A percentile compares a stretch with the other conserved stretches of the same genome.
These are phyloP conservation scores for Phytophthora cactorum DNA, from an alignment of 352 stramenopile species.

Conservation along the genomic window DNA sequence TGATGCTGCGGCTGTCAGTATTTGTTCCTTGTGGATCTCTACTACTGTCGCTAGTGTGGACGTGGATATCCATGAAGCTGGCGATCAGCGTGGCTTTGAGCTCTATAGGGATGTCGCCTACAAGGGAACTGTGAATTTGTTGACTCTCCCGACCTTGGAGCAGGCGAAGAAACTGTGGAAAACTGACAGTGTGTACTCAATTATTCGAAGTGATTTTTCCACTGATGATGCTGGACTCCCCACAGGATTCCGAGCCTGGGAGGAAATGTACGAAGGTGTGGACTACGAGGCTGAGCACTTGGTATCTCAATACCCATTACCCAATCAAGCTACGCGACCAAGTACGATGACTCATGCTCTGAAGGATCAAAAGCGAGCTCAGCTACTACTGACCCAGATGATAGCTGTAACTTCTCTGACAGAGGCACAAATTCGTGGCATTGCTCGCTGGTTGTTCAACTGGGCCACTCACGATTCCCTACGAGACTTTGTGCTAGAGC, in stretches of 20 bases:
- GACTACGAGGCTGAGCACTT: constrained; percentile 64
- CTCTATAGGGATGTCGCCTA: constrained; percentile 42
- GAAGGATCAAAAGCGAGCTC: constrained; percentile 21
- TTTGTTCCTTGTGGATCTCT: constrained; percentile 51
- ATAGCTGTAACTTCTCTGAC: constrained; percentile 35
- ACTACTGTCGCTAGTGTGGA: constrained; percentile 42
- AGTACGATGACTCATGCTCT: constrained; percentile 30
- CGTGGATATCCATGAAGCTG: constrained; percentile 42
- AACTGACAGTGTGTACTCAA: constrained; percentile 46
- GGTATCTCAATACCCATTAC: constrained; percentile 41
- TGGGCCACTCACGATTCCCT: constrained; percentile 56
- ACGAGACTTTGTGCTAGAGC: constrained; percentile 46
- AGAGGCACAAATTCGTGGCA: constrained; percentile 43
- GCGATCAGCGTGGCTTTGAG: constrained; percentile 61
- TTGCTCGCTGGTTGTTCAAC: constrained; percentile 58
- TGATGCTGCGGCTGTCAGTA: constrained; percentile 30
- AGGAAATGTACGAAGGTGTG: constrained; percentile 59
- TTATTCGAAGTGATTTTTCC: constrained; percentile 31
- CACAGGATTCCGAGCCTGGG: constrained; percentile 60
- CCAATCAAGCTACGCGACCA: constrained; percentile 24
- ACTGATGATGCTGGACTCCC: constrained; percentile 38
- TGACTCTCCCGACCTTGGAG: constrained; percentile 37
- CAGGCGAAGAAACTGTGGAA: constrained; percentile 58
- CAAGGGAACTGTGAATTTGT: constrained; percentile 3
- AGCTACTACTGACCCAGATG: constrained; percentile 44